Conservation (phyloP, 2,329 filamentous ascomycete species). For the Exophiala lecanii-corni region DNA sequence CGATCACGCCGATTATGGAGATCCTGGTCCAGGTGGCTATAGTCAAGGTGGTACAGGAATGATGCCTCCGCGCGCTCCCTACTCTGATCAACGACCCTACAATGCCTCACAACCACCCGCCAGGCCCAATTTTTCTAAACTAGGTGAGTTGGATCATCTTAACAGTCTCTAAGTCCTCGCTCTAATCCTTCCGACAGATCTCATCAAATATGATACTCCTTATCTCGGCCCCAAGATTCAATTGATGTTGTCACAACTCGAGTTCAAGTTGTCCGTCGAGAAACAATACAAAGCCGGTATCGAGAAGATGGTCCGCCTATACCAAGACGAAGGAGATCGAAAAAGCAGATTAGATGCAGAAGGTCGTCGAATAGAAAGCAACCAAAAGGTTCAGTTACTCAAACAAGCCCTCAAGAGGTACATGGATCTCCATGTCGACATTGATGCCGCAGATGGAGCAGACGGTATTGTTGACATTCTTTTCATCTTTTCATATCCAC, state of each 20-base stretch:
- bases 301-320: conserved; percentile 98
- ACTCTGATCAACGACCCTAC: conserved; percentile 65
- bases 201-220: conserved; percentile 97
- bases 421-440: conserved; percentile 92
- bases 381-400: conserved; percentile 92
- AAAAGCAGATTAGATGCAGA: conserved; percentile 94
- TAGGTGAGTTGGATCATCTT: conserved; percentile 59
- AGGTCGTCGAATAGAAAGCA: conserved; percentile 84
- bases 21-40: conserved; percentile 49
- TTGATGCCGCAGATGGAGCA: conserved; percentile 69
- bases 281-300: conserved; percentile 98
- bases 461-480: conserved; percentile 61
- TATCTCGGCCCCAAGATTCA: conserved; percentile 96
- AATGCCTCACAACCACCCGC: conserved; percentile 54
- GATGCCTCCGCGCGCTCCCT: conserved; percentile 78
- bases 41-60: conserved; percentile 61
- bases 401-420: conserved; percentile 96
- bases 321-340: conserved; percentile 93
- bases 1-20: conserved; percentile 62
- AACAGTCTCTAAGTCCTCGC: background rate
- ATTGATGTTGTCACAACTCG: conserved; percentile 96
- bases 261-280: conserved; percentile 98
- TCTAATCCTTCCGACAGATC: conserved; percentile 54
- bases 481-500: conserved; percentile 28
- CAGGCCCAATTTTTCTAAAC: conserved; percentile 88